Evolutionary conservation across 2,329 filamentous ascomycete species (phyloP).

Genomic region (Didymellaceae sp.): DNA sequence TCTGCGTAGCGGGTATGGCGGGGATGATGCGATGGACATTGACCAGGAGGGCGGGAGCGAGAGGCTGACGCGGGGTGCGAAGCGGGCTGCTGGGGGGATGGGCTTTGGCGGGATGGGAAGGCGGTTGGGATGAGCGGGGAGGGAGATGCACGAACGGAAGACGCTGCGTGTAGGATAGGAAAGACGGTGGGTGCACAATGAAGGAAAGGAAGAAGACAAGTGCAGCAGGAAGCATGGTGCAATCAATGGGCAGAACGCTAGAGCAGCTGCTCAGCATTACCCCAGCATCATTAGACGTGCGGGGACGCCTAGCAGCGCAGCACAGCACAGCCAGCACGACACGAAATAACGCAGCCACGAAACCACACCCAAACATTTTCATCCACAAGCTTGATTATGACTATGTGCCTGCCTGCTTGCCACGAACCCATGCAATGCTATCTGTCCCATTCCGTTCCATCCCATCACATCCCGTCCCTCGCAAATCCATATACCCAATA

Average conservation of each 20-base stretch:
- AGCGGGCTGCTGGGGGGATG: constrained; percentile 39
- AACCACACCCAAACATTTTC: background rate
- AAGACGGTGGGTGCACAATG: no score
- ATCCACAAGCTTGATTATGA: constrained; percentile 6
- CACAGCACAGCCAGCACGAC: background rate
- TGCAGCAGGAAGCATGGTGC: background rate
- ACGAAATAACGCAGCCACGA: constrained; percentile 2
- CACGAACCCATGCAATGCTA: background rate
- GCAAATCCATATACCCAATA: no score
- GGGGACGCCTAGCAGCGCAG: no score
- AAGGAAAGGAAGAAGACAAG: background rate
- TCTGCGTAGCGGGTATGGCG: constrained; percentile 19
- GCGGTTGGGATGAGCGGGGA: constrained; percentile 24
- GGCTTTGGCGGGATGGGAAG: constrained; percentile 37
- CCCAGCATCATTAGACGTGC: no score
- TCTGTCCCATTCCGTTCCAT: background rate
- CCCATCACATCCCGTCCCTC: background rate
- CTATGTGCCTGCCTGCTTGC: background rate
- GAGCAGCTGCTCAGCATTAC: background rate
- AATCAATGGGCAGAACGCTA: no score
- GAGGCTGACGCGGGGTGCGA: constrained; percentile 34
- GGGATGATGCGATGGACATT: constrained; percentile 46
- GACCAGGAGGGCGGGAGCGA: constrained; percentile 43
- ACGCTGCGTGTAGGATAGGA: background rate
- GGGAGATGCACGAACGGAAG: background rate